Evolutionary conservation across 2,329 filamentous ascomycete species (phyloP).

Genomic region (Cladosporium phlei): DNA sequence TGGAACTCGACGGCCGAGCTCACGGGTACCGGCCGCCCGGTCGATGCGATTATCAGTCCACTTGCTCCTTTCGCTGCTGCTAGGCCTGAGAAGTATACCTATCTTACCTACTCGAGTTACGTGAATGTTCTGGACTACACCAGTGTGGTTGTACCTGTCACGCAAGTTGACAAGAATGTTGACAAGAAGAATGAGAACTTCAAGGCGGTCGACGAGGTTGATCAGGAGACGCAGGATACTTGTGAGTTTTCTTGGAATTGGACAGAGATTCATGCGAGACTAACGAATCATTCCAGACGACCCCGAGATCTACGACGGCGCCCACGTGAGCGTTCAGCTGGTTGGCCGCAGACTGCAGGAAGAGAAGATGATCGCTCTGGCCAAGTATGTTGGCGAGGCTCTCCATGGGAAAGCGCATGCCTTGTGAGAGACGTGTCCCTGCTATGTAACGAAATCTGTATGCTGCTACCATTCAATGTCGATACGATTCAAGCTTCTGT

Average conservation of each 20-base stretch:
- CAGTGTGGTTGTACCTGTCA: constrained; percentile 52
- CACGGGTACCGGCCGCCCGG: constrained; percentile 44
- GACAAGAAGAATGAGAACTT: constrained; percentile 40
- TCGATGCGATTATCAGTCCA: constrained; percentile 53
- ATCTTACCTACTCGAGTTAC: constrained; percentile 42
- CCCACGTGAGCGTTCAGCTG: constrained; percentile 34
- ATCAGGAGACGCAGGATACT: constrained; percentile 36
- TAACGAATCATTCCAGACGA: constrained; percentile 27
- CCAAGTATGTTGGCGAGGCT: constrained; percentile 28
- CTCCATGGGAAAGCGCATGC: constrained; percentile 14
- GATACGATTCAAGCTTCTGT: too few species aligned
- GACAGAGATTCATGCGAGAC: neutral
- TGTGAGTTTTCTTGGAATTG: constrained; percentile 32
- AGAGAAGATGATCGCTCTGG: constrained; percentile 36
- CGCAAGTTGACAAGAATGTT: constrained; percentile 46
- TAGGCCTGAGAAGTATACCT: constrained; percentile 44
- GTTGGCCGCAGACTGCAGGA: constrained; percentile 34
- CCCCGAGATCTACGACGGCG: constrained; percentile 35
- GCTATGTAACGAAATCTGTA: too few species aligned
- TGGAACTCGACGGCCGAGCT: constrained; percentile 53
- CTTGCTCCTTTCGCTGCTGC: constrained; percentile 49
- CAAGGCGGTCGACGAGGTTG: constrained; percentile 35
- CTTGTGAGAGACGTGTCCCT: too few species aligned
- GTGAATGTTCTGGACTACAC: constrained; percentile 57
- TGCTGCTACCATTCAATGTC: too few species aligned